A percentile compares a stretch with the other conserved stretches of the same genome.
phyloP scores from a whole-genome alignment of 1,284 basidiomycete genomes.

The Thecaphora frezii region DNA sequence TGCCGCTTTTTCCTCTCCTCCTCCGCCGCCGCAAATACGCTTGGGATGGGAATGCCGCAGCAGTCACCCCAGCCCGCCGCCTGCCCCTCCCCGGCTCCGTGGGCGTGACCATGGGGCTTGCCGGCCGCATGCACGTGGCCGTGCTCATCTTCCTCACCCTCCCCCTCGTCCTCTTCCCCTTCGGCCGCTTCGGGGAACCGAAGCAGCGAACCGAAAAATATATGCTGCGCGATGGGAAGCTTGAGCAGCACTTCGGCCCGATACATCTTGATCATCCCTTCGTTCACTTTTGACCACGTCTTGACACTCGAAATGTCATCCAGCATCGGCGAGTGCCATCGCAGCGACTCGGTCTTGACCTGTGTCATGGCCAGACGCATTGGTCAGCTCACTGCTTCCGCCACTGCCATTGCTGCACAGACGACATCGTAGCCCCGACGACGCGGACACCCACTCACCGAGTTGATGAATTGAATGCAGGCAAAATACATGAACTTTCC shows the following conservation, averaged over 20 bases:
- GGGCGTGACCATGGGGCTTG: conserved; percentile 17
- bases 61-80: conserved; percentile 78
- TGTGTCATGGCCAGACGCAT: not conserved
- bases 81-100: conserved; percentile 62
- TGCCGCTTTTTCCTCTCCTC: conserved; percentile 33
- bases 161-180: conserved; percentile 57
- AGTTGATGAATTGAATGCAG: conserved; percentile 95
- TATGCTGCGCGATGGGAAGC: conserved; percentile 94
- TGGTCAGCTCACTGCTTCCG: too few relatives aligned
- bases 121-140: conserved; percentile 64
- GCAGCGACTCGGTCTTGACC: conserved; percentile 82
- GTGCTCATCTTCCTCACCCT: conserved; percentile 65
- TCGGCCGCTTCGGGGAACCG: conserved; percentile 66
- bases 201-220: conserved; percentile 85
- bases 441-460: conserved; percentile 69
- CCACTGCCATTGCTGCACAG: too few relatives aligned
- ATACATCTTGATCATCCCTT: conserved; percentile 99
- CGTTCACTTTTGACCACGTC: conserved; percentile 94
- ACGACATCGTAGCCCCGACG: too few relatives aligned
- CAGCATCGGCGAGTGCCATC: conserved; percentile 99
- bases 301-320: conserved; percentile 97
- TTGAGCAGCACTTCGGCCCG: conserved; percentile 90
- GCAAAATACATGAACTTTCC: conserved; percentile 96
- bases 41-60: conserved; percentile 61
- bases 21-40: conserved; percentile 61